phyloP scores from a whole-genome alignment of 352 stramenopile species.

The Globisporangium uncinulatum region DNA sequence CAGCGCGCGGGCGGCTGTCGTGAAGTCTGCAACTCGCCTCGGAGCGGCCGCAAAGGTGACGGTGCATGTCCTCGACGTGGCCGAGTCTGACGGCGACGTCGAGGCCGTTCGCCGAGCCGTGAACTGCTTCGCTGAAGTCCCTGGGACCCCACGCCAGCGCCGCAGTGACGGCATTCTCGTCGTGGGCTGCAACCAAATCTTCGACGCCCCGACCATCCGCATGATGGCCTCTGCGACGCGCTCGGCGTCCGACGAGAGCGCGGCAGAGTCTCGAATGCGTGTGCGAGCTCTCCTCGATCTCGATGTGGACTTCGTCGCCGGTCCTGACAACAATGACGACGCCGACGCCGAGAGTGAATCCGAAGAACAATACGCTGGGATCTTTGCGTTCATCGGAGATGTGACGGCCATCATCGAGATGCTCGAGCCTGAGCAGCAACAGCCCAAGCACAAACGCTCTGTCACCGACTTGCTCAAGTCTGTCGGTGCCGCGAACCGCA shows the following conservation, averaged over 20 bases:
- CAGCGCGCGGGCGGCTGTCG: background rate
- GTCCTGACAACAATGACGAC: background rate
- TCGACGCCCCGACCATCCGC: conserved; percentile 19
- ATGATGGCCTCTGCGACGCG: conserved; percentile 16
- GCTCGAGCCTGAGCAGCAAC: conserved; percentile 1
- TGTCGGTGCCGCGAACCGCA: background rate
- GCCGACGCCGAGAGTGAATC: background rate
- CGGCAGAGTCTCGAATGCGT: background rate
- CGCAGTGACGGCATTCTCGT: conserved; percentile 16
- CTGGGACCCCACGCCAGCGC: conserved; percentile 2
- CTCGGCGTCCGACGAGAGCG: background rate
- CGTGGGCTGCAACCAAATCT: conserved; percentile 10
- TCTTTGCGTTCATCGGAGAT: conserved; percentile 14
- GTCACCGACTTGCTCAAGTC: background rate
- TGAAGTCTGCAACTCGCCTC: conserved; percentile 2
- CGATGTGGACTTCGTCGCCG: conserved; percentile 12
- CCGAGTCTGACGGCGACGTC: background rate
- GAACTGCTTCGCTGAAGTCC: background rate
- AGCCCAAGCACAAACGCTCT: background rate
- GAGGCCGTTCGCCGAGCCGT: background rate
- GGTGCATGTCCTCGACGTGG: conserved; percentile 10
- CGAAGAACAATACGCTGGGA: conserved; percentile 7
- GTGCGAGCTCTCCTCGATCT: conserved; percentile 18
- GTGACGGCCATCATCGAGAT: background rate
- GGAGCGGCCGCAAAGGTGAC: conserved; percentile 5